These are phyloP conservation scores for Fomitopsis betulina DNA, from an alignment of 1,284 basidiomycete genomes.

Conservation along the genomic window DNA sequence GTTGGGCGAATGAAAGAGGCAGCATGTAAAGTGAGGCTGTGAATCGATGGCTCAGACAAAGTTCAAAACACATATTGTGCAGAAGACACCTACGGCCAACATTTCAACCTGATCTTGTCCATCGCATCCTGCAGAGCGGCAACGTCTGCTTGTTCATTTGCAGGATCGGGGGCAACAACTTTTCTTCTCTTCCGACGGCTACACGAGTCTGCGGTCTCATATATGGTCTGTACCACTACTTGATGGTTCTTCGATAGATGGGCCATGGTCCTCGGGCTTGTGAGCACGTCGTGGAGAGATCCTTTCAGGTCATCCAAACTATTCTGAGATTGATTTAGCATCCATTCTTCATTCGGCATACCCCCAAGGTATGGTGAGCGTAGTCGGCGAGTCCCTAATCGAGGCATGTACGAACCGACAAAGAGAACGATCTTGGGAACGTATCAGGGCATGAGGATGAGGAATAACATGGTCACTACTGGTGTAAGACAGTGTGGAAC, in stretches of 20 bases:
- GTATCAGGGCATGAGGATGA: not conserved
- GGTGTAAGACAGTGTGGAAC: not conserved
- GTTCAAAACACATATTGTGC: not conserved
- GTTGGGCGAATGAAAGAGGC: conserved; percentile 58
- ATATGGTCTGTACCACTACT: conserved; percentile 39
- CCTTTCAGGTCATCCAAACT: conserved; percentile 55
- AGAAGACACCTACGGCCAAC: conserved; percentile 49
- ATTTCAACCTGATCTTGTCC: conserved; percentile 43
- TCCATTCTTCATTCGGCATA: not conserved
- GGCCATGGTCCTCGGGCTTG: conserved; percentile 52
- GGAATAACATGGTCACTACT: not conserved
- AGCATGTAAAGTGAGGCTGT: conserved; percentile 48
- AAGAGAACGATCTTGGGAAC: not conserved
- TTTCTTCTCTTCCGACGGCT: conserved; percentile 44
- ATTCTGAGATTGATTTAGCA: conserved; percentile 8
- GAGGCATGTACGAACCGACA: not conserved
- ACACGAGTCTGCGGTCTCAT: conserved; percentile 36
- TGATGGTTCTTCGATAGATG: conserved; percentile 54
- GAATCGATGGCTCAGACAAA: conserved; percentile 4
- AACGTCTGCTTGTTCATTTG: conserved; percentile 38
- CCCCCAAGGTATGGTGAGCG: not conserved
- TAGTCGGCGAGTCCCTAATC: not conserved
- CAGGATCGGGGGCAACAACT: conserved; percentile 24
- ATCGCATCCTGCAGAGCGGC: conserved; percentile 43
- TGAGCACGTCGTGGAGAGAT: conserved; percentile 42